These are phyloP conservation scores for Mucor racemosus DNA, from an alignment of 371 early-diverging fungal genomes.

Conservation along the genomic window DNA sequence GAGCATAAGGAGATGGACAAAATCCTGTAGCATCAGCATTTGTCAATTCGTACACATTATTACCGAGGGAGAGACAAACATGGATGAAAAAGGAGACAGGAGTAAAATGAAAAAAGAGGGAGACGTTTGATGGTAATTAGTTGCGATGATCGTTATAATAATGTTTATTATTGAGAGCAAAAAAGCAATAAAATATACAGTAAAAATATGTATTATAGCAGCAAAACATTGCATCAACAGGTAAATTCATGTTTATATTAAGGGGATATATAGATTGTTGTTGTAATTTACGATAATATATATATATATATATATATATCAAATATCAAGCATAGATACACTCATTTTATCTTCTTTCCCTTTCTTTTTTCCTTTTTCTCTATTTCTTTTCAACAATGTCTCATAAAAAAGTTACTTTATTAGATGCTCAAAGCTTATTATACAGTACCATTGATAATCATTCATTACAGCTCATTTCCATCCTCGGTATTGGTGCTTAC, in stretches of 20 bases:
- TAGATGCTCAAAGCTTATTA: conserved; percentile 42
- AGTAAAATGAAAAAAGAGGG: not conserved
- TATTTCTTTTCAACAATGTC: not conserved
- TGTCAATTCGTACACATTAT: not conserved
- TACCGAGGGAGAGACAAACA: not conserved
- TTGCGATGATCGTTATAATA: not conserved
- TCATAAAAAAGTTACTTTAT: not conserved
- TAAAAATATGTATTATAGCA: not conserved
- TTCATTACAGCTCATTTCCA: conserved; percentile 56
- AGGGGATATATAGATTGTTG: not conserved
- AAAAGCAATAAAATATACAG: too few relatives aligned
- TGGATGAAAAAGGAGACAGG: too few relatives aligned
- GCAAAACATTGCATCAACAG: not conserved
- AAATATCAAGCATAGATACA: not conserved
- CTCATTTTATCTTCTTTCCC: not conserved
- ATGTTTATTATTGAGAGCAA: not conserved
- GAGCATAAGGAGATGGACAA: not conserved
- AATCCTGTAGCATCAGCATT: too few relatives aligned
- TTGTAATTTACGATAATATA: not conserved
- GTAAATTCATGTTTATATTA: conserved; percentile 2
- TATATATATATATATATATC: not conserved
- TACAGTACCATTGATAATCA: conserved; percentile 57
- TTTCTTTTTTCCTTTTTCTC: not conserved
- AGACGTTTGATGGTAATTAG: not conserved
- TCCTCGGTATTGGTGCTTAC: conserved; percentile 73